These are phyloP conservation scores for Hirsutella thompsonii DNA, from an alignment of 2,329 filamentous ascomycete genomes.

Conservation along the genomic window DNA sequence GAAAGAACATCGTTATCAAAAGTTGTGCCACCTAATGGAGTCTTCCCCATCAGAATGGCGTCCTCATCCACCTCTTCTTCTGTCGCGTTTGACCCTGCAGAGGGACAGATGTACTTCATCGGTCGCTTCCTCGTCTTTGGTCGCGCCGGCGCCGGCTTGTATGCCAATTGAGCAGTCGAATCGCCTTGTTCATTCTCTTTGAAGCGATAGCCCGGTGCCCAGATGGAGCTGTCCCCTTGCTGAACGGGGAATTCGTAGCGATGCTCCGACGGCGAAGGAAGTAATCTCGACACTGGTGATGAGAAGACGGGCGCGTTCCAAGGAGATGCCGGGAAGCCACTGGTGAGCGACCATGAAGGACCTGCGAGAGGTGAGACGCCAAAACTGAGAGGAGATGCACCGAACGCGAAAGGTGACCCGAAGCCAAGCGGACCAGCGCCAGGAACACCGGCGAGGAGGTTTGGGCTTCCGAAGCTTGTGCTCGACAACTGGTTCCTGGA, in stretches of 20 bases:
- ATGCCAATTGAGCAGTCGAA: not conserved
- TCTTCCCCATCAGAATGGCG: slow-evolving; percentile 7
- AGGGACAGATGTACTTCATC: slow-evolving; percentile 1
- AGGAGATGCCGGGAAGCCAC: slow-evolving; percentile 1
- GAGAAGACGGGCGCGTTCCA: slow-evolving; percentile 3
- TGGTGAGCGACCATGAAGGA: slow-evolving; percentile 5
- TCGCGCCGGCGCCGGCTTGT: slow-evolving; percentile 2
- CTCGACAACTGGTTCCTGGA: not conserved
- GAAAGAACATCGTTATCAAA: no score
- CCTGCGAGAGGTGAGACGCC: slow-evolving; percentile 6
- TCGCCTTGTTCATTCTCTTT: slow-evolving; percentile 7
- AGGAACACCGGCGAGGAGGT: slow-evolving; percentile 4
- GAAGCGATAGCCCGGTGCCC: slow-evolving; percentile 13
- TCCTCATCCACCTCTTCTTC: slow-evolving; percentile 14
- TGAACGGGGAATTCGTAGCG: slow-evolving; percentile 19
- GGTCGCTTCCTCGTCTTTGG: slow-evolving; percentile 4
- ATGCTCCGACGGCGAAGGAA: slow-evolving; percentile 8
- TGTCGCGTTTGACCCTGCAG: slow-evolving; percentile 3
- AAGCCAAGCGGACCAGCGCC: slow-evolving; percentile 3
- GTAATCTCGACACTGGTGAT: slow-evolving; percentile 3
- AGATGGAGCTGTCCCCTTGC: slow-evolving; percentile 18
- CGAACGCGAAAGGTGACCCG: slow-evolving; percentile 6
- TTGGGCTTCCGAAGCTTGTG: slow-evolving; percentile 1
- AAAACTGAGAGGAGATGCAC: slow-evolving; percentile 9
- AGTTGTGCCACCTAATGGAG: not conserved